These are phyloP conservation scores for Corrigiola litoralis DNA, from an alignment of 179 eudicot genomes.

Conservation along the genomic window DNA sequence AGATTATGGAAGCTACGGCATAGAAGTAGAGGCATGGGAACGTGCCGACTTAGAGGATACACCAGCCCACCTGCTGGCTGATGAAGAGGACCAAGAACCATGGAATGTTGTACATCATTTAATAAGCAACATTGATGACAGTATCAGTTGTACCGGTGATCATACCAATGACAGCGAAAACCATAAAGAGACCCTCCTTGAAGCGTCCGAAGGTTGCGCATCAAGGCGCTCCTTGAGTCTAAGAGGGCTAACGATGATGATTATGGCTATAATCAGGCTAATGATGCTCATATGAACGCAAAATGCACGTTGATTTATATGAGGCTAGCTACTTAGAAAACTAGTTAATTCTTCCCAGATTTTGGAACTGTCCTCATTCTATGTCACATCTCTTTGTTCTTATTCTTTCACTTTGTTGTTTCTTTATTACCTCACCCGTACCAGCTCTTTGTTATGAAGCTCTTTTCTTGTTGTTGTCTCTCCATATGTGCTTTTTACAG, in stretches of 20 bases:
- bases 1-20: conserved; percentile 15
- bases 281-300: conserved; percentile 9
- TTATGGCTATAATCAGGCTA: conserved; percentile 15
- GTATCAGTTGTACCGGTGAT: background rate
- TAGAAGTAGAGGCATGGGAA: conserved; percentile 26
- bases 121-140: background rate
- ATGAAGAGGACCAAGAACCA: conserved; percentile 9
- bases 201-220: background rate
- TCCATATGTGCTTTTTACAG: no score
- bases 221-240: background rate
- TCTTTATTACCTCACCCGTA: no score
- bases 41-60: conserved; percentile 14
- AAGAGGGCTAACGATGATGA: conserved; percentile 12
- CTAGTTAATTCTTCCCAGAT: background rate
- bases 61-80: conserved; percentile 25
- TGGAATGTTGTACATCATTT: background rate
- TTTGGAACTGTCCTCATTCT: no score
- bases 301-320: background rate
- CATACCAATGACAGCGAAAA: background rate
- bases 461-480: no score
- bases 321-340: background rate
- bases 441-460: no score
- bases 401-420: no score
- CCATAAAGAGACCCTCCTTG: background rate
- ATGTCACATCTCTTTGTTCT: no score